These are phyloP conservation scores for Lithocarpus polystachyus DNA, from an alignment of 306 rosid genomes.

Conservation along the genomic window DNA sequence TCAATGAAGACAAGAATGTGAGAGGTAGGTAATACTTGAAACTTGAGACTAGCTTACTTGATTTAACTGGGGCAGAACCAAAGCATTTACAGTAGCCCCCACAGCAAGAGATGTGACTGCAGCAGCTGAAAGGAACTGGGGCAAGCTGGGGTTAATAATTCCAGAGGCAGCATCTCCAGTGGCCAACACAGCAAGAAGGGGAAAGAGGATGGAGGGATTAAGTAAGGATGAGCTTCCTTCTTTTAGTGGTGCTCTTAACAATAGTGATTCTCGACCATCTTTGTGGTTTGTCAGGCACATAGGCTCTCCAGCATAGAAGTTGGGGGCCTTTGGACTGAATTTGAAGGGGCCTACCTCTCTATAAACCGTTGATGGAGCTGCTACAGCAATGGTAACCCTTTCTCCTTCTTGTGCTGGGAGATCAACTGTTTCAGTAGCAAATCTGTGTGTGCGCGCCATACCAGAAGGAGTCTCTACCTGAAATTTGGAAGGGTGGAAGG, in stretches of 20 bases:
- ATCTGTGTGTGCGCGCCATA: constrained; percentile 82
- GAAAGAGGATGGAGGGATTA: constrained; percentile 68
- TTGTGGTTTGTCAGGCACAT: constrained; percentile 90
- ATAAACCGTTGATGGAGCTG: constrained; percentile 74
- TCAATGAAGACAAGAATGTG: background rate
- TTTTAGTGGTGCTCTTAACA: constrained; percentile 77
- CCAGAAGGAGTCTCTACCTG: constrained; percentile 94
- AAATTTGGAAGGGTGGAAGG: constrained; percentile 9
- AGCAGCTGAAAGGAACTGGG: constrained; percentile 64
- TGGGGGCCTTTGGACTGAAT: constrained; percentile 78
- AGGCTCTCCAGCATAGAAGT: constrained; percentile 79
- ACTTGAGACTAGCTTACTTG: constrained; percentile 44
- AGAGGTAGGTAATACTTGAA: background rate
- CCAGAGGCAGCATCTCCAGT: constrained; percentile 92
- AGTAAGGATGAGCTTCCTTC: constrained; percentile 56
- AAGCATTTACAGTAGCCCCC: constrained; percentile 68
- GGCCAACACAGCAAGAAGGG: constrained; percentile 72
- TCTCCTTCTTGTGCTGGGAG: constrained; percentile 93
- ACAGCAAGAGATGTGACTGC: constrained; percentile 74
- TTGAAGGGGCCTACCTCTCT: constrained; percentile 83
- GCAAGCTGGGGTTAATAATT: constrained; percentile 78
- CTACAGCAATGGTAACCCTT: constrained; percentile 87
- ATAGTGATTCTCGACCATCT: constrained; percentile 83
- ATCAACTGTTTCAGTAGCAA: constrained; percentile 93
- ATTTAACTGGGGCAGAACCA: constrained; percentile 67